Percentiles rank a stretch among this genome's conserved stretches.
These are phyloP conservation scores for Hygrophoropsis aurantiaca DNA, from an alignment of 768 basidiomycete species.

Conservation along the genomic window DNA sequence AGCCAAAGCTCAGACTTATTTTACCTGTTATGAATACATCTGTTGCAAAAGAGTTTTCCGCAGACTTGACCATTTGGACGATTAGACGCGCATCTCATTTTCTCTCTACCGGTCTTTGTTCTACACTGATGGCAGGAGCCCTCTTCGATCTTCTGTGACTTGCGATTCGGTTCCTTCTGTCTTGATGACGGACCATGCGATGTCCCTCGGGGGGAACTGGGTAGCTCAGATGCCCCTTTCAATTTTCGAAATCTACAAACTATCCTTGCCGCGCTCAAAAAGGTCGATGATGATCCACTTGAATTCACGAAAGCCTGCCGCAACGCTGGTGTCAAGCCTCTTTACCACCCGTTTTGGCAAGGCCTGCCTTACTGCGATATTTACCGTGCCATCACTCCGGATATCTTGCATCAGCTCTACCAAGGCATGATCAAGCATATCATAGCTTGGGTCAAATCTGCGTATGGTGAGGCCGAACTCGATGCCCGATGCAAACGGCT, in stretches of 20 bases:
- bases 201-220: too few species aligned
- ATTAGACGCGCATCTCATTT: conserved; percentile 35
- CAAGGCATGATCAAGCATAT: conserved; percentile 36
- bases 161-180: not conserved
- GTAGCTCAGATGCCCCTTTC: not conserved
- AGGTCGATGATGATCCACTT: not conserved
- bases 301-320: conserved; percentile 4
- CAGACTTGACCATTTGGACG: conserved; percentile 18
- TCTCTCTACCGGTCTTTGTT: conserved; percentile 20
- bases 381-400: conserved; percentile 22
- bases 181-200: too few species aligned
- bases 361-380: conserved; percentile 28
- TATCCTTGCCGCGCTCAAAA: not conserved
- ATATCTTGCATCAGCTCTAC: too few species aligned
- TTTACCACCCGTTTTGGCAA: conserved; percentile 21
- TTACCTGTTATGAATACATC: conserved; percentile 34
- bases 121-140: conserved; percentile 40
- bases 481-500: conserved; percentile 32
- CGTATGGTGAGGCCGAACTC: conserved; percentile 30
- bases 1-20: conserved; percentile 2
- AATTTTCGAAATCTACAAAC: not conserved
- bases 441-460: conserved; percentile 27
- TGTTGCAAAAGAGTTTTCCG: conserved; percentile 33
- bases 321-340: conserved; percentile 13
- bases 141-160: not conserved